phyloP scores from a whole-genome alignment of 2,329 filamentous ascomycete genomes.

The Aspergillus sp. region DNA sequence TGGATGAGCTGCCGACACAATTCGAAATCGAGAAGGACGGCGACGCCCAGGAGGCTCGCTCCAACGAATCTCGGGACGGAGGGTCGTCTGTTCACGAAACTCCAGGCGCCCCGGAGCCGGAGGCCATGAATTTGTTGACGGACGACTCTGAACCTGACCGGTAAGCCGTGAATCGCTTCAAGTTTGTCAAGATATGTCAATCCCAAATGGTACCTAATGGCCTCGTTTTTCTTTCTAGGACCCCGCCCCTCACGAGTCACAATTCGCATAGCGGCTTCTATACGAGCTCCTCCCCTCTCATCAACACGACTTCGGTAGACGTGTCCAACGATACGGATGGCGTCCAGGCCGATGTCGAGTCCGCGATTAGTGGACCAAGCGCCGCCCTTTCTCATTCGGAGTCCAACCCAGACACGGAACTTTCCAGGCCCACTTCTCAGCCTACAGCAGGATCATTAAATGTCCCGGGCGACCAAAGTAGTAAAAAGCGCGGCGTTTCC shows the following conservation, averaged over 20 bases:
- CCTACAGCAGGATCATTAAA: conserved; percentile 28
- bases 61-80: conserved; percentile 27
- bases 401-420: conserved; percentile 42
- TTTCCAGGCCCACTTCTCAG: conserved; percentile 26
- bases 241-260: conserved; percentile 55
- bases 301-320: conserved; percentile 56
- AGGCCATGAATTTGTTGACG: conserved; percentile 31
- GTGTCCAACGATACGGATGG: conserved; percentile 35
- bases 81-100: conserved; percentile 26
- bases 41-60: conserved; percentile 21
- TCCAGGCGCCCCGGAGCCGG: conserved; percentile 20
- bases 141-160: conserved; percentile 43
- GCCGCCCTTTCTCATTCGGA: conserved; percentile 33
- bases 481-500: conserved; percentile 62
- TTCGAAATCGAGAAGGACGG: conserved; percentile 21
- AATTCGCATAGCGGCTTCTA: conserved; percentile 67
- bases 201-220: conserved; percentile 7
- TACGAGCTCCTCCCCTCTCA: conserved; percentile 67
- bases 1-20: conserved; percentile 25
- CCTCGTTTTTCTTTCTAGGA: conserved; percentile 28
- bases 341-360: conserved; percentile 25
- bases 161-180: conserved; percentile 23
- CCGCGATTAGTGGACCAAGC: conserved; percentile 29
- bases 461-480: conserved; percentile 33
- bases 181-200: background rate